These are phyloP conservation scores for Handroanthus guayacan DNA, from an alignment of 257 asterid genomes.

Conservation along the genomic window DNA sequence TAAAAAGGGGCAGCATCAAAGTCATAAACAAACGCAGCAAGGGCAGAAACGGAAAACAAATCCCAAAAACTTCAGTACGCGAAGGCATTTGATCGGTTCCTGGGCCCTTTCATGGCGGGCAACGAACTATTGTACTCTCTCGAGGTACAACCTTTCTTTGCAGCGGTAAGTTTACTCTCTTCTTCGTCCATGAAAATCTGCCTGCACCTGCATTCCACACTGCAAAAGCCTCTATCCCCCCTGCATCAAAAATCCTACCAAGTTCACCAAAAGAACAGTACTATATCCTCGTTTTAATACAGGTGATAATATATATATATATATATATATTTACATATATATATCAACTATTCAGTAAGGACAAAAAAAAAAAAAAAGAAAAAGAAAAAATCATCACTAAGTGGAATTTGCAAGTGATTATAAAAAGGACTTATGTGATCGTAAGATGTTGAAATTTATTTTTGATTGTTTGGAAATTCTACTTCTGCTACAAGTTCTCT, in stretches of 20 bases:
- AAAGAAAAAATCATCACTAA: too few species aligned
- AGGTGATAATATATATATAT: too few species aligned
- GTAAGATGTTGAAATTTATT: too few species aligned
- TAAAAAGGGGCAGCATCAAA: background rate
- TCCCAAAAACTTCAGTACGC: conserved; percentile 36
- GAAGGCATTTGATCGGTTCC: conserved; percentile 48
- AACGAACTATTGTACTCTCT: conserved; percentile 48
- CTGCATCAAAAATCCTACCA: conserved; percentile 37
- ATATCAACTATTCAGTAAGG: too few species aligned
- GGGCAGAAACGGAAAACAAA: conserved; percentile 39
- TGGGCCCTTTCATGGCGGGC: conserved; percentile 44
- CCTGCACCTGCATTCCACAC: conserved; percentile 81
- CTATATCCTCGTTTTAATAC: too few species aligned
- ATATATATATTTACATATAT: too few species aligned
- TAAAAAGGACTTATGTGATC: too few species aligned
- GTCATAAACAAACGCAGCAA: conserved; percentile 28
- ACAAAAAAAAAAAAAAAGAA: too few species aligned
- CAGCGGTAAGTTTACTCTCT: conserved; percentile 34
- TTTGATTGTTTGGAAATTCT: too few species aligned
- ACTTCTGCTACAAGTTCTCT: too few species aligned
- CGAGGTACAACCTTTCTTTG: conserved; percentile 33
- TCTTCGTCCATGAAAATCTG: conserved; percentile 84
- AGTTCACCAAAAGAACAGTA: background rate
- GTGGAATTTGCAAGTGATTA: too few species aligned
- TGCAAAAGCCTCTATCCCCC: conserved; percentile 79